Percentiles rank a stretch among this genome's conserved stretches.
These are phyloP conservation scores for Rutstroemia sp. DNA, from an alignment of 2,329 filamentous ascomycete species.

Conservation along the genomic window DNA sequence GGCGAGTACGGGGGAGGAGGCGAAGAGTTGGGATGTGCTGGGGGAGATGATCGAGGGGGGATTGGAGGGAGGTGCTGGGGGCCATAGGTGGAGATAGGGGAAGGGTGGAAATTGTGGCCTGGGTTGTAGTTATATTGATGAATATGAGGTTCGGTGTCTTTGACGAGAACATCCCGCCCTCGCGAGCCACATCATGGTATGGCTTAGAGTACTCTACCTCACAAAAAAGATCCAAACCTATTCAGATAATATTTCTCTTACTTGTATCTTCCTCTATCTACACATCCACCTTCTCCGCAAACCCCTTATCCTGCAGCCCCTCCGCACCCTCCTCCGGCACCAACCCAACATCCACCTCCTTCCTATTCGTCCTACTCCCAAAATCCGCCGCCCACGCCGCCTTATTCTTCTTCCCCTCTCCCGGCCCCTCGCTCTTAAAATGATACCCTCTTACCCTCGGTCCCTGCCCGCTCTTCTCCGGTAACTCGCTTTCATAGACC, in stretches of 20 bases:
- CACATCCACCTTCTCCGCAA: slow-evolving; percentile 37
- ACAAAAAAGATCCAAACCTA: too few species aligned
- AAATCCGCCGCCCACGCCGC: slow-evolving; percentile 55
- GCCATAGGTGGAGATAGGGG: neutral
- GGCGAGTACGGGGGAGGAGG: slow-evolving; percentile 52
- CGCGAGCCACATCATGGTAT: too few species aligned
- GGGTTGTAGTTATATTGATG: too few species aligned
- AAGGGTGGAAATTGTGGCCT: neutral
- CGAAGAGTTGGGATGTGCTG: slow-evolving; percentile 66
- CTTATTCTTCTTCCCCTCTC: slow-evolving; percentile 59
- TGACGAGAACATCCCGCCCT: too few species aligned
- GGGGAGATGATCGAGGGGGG: slow-evolving; percentile 68
- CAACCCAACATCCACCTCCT: slow-evolving; percentile 24
- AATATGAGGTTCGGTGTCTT: too few species aligned
- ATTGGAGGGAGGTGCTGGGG: slow-evolving; percentile 9
- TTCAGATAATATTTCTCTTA: too few species aligned
- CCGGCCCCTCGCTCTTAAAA: slow-evolving; percentile 58
- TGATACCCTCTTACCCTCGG: slow-evolving; percentile 80
- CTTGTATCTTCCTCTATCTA: neutral
- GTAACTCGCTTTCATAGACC: slow-evolving; percentile 63
- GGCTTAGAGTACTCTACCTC: too few species aligned
- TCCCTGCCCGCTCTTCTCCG: slow-evolving; percentile 65
- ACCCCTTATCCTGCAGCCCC: slow-evolving; percentile 48
- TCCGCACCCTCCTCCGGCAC: slow-evolving; percentile 43
- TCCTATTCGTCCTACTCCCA: slow-evolving; percentile 19